A percentile compares a stretch with the other conserved stretches of the same genome.
These are phyloP conservation scores for Myrica gale DNA, from an alignment of 306 rosid species.

Conservation along the genomic window DNA sequence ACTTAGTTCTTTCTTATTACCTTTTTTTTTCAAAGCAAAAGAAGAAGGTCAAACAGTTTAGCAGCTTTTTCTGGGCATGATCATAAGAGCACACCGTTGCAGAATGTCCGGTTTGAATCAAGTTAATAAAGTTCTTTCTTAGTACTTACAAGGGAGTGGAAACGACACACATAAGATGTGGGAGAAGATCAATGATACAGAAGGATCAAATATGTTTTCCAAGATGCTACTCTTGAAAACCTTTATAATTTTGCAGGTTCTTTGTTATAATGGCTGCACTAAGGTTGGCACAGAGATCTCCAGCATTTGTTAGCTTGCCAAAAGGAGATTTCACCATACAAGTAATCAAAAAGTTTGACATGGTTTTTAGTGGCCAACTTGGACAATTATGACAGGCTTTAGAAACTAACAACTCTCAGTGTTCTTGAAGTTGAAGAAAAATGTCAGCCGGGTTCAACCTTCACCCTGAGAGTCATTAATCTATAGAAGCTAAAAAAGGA, in stretches of 20 bases:
- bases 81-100: no score
- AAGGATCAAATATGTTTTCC: no score
- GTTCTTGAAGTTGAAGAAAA: background rate
- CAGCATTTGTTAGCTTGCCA: background rate
- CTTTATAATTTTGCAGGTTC: background rate
- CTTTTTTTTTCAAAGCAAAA: no score
- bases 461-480: background rate
- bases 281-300: background rate
- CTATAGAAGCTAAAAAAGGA: background rate
- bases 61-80: rapidly evolving
- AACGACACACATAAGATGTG: no score
- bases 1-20: no score
- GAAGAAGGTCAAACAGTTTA: no score
- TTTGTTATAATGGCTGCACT: background rate
- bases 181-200: no score
- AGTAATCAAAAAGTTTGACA: background rate
- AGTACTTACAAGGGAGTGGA: no score
- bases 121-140: no score
- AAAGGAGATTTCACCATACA: background rate
- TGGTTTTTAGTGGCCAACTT: background rate
- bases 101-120: no score
- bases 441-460: background rate
- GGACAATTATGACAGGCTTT: background rate
- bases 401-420: background rate
- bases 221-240: background rate